A percentile compares a stretch with the other conserved stretches of the same genome.
phyloP scores from a whole-genome alignment of 2,329 filamentous ascomycete species.

The Aspergillus piperis region DNA sequence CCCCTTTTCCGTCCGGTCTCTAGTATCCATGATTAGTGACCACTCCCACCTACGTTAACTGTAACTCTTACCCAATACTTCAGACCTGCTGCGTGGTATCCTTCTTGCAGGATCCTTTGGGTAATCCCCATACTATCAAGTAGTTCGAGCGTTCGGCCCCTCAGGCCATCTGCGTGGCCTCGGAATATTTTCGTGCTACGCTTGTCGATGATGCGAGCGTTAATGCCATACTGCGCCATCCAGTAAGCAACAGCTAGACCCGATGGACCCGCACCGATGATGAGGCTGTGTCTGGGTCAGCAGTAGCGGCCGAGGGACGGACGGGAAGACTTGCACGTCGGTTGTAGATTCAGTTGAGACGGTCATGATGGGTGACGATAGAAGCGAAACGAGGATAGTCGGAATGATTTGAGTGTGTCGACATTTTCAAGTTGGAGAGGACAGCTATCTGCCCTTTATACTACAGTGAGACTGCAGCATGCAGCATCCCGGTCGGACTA shows the following conservation, averaged over 20 bases:
- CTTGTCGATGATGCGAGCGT: slow-evolving; percentile 52
- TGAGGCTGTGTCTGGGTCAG: slow-evolving; percentile 21
- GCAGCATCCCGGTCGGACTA: neutral
- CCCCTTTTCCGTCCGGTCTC: slow-evolving; percentile 52
- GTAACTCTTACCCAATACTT: slow-evolving; percentile 36
- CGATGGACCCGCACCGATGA: slow-evolving; percentile 55
- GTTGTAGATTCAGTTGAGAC: slow-evolving; percentile 8
- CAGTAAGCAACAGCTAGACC: slow-evolving; percentile 53
- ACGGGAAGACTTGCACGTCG: slow-evolving; percentile 10
- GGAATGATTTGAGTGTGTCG: no score
- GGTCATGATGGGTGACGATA: neutral
- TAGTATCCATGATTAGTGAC: neutral
- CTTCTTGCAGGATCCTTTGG: slow-evolving; percentile 64
- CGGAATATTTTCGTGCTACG: slow-evolving; percentile 39
- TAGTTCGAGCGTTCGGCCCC: slow-evolving; percentile 45
- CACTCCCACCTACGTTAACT: no score
- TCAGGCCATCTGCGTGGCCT: slow-evolving; percentile 26
- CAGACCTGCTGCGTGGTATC: slow-evolving; percentile 69
- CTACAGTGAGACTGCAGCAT: neutral
- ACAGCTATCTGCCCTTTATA: neutral
- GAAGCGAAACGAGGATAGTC: neutral
- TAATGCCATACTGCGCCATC: slow-evolving; percentile 51
- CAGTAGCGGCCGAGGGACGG: neutral
- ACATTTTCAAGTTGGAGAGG: no score
- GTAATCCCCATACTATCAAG: slow-evolving; percentile 70